phyloP scores from a whole-genome alignment of 192 early-diverging fungal species.

The Glomus cerebriforme region DNA sequence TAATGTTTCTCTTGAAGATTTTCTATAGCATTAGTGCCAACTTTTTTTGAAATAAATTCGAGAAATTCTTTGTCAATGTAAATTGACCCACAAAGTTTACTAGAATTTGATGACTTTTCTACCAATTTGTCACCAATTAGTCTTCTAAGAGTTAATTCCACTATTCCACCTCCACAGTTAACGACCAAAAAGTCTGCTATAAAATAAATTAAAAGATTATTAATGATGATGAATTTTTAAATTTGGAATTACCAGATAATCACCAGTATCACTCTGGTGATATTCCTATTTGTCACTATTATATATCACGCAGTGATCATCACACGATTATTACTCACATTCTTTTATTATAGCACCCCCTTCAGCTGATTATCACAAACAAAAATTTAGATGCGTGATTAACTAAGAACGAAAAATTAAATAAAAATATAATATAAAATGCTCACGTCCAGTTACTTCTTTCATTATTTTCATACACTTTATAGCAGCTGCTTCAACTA shows the following conservation, averaged over 20 bases:
- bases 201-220: not conserved
- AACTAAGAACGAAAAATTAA: no score
- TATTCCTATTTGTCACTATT: no score
- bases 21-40: slow-evolving; percentile 43
- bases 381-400: no score
- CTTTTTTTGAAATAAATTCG: slow-evolving; percentile 47
- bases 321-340: no score
- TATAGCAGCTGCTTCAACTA: slow-evolving; percentile 22
- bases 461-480: not conserved
- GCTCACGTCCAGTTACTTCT: not conserved
- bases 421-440: no score
- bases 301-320: no score
- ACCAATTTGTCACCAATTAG: slow-evolving; percentile 32
- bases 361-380: no score
- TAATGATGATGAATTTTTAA: no score
- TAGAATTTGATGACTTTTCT: slow-evolving; percentile 30
- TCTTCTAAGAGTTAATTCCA: slow-evolving; percentile 42
- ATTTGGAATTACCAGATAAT: no score
- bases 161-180: slow-evolving; percentile 43
- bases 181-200: slow-evolving; percentile 40
- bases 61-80: slow-evolving; percentile 46
- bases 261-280: no score
- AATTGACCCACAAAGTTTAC: slow-evolving; percentile 45
- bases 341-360: no score
- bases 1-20: slow-evolving; percentile 37